Conservation (phyloP, 345 rosid genomes). For the Noccaea bulbosa region DNA sequence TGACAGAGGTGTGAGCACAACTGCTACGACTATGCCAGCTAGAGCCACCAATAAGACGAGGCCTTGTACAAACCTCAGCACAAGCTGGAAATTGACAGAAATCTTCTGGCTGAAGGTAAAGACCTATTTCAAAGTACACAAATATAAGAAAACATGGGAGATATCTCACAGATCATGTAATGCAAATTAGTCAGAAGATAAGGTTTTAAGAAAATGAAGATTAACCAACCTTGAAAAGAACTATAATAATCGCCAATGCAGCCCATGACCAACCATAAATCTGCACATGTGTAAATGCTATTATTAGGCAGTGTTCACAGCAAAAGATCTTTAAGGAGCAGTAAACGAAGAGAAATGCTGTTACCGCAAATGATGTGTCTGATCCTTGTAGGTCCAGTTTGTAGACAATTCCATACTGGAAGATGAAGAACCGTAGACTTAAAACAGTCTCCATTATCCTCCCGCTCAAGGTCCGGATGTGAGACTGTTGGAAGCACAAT, state of each 20-base stretch:
- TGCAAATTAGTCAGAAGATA: slow-evolving; percentile 2
- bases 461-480: slow-evolving; percentile 81
- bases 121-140: slow-evolving; percentile 52
- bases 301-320: slow-evolving; percentile 8
- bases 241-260: slow-evolving; percentile 63
- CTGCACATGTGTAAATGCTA: slow-evolving; percentile 45
- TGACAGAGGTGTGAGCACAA: slow-evolving; percentile 50
- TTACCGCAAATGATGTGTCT: slow-evolving; percentile 72
- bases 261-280: slow-evolving; percentile 88
- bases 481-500: slow-evolving; percentile 58
- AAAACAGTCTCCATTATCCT: slow-evolving; percentile 87
- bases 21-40: slow-evolving; percentile 74
- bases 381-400: slow-evolving; percentile 64
- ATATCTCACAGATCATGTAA: slow-evolving; percentile 30
- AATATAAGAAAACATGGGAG: not conserved
- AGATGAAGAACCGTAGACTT: slow-evolving; percentile 83
- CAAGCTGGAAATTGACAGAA: slow-evolving; percentile 92
- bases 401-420: slow-evolving; percentile 95
- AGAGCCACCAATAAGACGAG: slow-evolving; percentile 68
- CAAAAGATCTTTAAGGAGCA: not conserved
- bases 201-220: slow-evolving; percentile 10
- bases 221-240: slow-evolving; percentile 80
- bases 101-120: slow-evolving; percentile 98
- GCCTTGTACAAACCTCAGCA: slow-evolving; percentile 89
- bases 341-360: slow-evolving; percentile 11